These are phyloP conservation scores for Psilocybe cubensis DNA, from an alignment of 768 basidiomycete genomes.

Conservation along the genomic window DNA sequence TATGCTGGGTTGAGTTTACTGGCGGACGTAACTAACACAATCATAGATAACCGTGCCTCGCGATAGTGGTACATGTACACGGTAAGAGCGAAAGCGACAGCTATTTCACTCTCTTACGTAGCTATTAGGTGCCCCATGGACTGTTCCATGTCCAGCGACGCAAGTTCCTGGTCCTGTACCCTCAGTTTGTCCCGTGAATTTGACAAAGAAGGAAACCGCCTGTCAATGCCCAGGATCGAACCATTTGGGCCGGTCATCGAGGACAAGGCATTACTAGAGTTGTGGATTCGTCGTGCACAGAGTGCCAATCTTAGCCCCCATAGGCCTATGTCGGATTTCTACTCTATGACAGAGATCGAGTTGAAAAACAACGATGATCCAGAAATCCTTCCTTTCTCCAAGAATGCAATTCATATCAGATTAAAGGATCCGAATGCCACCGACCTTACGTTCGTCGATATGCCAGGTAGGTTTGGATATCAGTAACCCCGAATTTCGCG, in stretches of 20 bases:
- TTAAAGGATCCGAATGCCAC: conserved; percentile 47
- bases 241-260: conserved; percentile 47
- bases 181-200: conserved; percentile 37
- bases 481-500: conserved; percentile 24
- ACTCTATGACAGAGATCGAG: conserved; percentile 26
- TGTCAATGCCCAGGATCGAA: conserved; percentile 14
- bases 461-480: conserved; percentile 48
- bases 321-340: conserved; percentile 26
- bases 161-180: conserved; percentile 22
- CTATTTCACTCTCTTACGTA: not conserved
- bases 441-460: conserved; percentile 56
- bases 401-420: conserved; percentile 51
- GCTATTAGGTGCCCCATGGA: conserved; percentile 54
- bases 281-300: conserved; percentile 61
- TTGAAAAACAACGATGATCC: conserved; percentile 6
- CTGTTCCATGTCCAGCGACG: conserved; percentile 47
- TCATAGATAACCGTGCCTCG: conserved; percentile 61
- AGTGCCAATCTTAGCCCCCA: conserved; percentile 56
- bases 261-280: conserved; percentile 48
- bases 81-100: conserved; percentile 39
- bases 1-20: not conserved
- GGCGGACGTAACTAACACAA: not conserved
- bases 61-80: conserved; percentile 63
- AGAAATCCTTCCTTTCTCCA: conserved; percentile 22
- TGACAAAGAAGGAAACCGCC: conserved; percentile 23